Evolutionary conservation across 768 basidiomycete genomes (phyloP).

Genomic region (Neoboletus brunneissimus): DNA sequence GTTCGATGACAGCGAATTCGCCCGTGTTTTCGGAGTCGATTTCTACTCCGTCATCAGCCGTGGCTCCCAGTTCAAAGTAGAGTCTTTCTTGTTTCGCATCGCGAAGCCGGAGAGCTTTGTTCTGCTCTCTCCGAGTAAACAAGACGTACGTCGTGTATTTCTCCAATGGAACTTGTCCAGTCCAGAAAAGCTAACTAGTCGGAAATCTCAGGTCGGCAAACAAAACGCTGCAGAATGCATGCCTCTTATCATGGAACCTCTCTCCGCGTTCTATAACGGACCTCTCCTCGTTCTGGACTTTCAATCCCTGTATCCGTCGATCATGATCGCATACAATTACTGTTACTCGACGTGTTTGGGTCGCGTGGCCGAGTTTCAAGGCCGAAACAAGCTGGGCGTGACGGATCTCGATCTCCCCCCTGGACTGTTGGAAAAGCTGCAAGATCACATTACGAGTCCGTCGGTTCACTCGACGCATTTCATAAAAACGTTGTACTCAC

Average conservation of each 20-base stretch:
- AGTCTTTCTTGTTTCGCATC: conserved; percentile 97
- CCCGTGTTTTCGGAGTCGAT: conserved; percentile 95
- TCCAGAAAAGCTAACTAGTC: not conserved
- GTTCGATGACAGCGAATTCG: conserved; percentile 74
- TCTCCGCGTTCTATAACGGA: conserved; percentile 88
- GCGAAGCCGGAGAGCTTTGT: conserved; percentile 94
- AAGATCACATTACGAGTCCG: conserved; percentile 76
- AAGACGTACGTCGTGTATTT: conserved; percentile 55
- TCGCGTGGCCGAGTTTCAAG: conserved; percentile 82
- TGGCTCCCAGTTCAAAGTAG: conserved; percentile 98
- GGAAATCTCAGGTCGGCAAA: conserved; percentile 69
- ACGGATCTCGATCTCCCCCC: conserved; percentile 64
- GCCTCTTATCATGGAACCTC: conserved; percentile 93
- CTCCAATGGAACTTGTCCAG: not conserved
- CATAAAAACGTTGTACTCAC: not conserved
- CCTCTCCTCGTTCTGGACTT: conserved; percentile 95
- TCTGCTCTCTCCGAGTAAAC: conserved; percentile 83
- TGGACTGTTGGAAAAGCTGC: conserved; percentile 64
- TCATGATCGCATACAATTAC: conserved; percentile 99
- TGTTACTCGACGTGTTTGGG: conserved; percentile 97
- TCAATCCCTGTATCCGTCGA: conserved; percentile 92
- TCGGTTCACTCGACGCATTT: not conserved
- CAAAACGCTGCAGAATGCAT: conserved; percentile 97
- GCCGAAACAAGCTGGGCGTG: conserved; percentile 85
- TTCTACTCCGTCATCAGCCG: conserved; percentile 93